These are phyloP conservation scores for Cryoendolithus antarcticus DNA, from an alignment of 2,329 filamentous ascomycete species.

Conservation along the genomic window DNA sequence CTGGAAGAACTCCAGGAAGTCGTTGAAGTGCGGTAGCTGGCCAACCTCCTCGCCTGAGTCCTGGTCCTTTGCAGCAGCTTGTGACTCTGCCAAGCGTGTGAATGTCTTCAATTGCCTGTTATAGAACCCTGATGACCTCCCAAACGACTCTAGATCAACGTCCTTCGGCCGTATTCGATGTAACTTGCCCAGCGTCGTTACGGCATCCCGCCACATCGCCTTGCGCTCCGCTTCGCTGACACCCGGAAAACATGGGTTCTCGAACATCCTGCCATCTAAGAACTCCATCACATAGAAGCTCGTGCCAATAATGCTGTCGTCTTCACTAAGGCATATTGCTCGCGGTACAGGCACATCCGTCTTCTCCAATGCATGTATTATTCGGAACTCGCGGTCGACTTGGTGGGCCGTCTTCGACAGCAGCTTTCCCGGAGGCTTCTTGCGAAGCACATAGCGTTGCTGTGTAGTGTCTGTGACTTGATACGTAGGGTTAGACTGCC, in stretches of 20 bases:
- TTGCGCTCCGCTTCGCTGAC: slow-evolving; percentile 54
- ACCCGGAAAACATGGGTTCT: slow-evolving; percentile 66
- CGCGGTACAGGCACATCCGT: slow-evolving; percentile 75
- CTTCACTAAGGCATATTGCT: slow-evolving; percentile 71
- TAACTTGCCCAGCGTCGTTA: slow-evolving; percentile 67
- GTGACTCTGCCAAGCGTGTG: slow-evolving; percentile 59
- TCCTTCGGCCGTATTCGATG: slow-evolving; percentile 56
- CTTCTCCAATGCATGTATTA: slow-evolving; percentile 64
- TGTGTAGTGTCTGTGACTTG: slow-evolving; percentile 62
- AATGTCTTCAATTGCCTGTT: slow-evolving; percentile 71
- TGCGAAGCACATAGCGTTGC: slow-evolving; percentile 72
- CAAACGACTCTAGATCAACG: slow-evolving; percentile 59
- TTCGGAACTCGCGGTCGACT: slow-evolving; percentile 82
- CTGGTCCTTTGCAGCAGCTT: slow-evolving; percentile 58
- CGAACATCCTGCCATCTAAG: slow-evolving; percentile 78
- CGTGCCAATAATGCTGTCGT: slow-evolving; percentile 63
- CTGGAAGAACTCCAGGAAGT: slow-evolving; percentile 65
- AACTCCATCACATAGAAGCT: slow-evolving; percentile 95
- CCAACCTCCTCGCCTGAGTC: slow-evolving; percentile 66
- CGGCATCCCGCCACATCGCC: slow-evolving; percentile 71
- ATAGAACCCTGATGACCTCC: slow-evolving; percentile 64
- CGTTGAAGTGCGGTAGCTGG: slow-evolving; percentile 64
- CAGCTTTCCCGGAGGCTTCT: slow-evolving; percentile 83
- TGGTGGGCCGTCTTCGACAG: slow-evolving; percentile 84
- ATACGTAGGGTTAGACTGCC: slow-evolving; percentile 92